A percentile compares a stretch with the other conserved stretches of the same genome.
Conservation (phyloP, 2,329 filamentous ascomycete genomes). For the Trichoderma breve region DNA sequence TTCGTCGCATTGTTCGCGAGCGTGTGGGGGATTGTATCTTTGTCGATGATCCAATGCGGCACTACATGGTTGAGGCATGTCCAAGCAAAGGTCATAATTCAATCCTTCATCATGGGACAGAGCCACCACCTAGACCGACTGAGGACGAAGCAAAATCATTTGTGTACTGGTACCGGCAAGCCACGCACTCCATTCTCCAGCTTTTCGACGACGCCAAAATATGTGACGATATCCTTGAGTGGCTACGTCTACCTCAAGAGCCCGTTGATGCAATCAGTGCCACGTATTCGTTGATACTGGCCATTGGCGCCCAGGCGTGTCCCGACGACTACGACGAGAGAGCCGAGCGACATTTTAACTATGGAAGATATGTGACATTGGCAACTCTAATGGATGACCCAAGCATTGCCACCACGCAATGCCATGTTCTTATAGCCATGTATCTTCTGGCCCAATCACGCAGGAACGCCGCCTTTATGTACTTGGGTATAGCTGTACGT, state of each 20-base stretch:
- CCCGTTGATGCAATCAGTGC: background rate
- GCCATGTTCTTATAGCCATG: background rate
- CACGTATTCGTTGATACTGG: background rate
- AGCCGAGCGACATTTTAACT: background rate
- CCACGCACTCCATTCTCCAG: background rate
- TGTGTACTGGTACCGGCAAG: background rate
- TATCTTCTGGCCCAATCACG: background rate
- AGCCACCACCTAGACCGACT: background rate
- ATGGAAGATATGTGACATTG: background rate
- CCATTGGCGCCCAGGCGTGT: background rate
- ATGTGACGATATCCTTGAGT: background rate
- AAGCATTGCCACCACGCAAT: background rate
- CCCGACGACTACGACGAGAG: background rate
- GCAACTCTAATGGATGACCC: conserved; percentile 4
- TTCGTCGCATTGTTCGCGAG: background rate
- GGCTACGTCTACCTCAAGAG: background rate
- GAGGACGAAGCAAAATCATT: background rate
- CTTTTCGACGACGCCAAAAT: background rate
- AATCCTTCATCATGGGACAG: background rate
- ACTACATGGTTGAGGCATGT: conserved; percentile 1
- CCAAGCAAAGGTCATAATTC: background rate
- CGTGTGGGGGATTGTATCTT: background rate
- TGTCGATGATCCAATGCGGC: background rate
- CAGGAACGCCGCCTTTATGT: conserved; percentile 4
- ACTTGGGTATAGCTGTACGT: background rate